phyloP scores from a whole-genome alignment of 2,329 filamentous ascomycete species.

The Hymenoscyphus salicellus region DNA sequence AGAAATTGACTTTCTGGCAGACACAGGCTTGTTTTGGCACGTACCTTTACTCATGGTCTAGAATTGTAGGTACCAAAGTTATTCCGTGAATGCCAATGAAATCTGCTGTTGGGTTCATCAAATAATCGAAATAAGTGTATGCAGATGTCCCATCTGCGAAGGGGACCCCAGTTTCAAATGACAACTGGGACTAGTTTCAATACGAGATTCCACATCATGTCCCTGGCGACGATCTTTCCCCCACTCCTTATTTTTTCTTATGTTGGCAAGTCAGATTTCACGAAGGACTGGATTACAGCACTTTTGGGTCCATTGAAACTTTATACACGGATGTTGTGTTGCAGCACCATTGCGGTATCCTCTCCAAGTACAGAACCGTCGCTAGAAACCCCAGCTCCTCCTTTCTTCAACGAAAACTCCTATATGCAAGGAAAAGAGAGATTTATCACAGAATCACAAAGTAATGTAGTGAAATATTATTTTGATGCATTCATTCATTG shows the following conservation, averaged over 20 bases:
- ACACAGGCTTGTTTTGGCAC: not conserved
- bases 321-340: not conserved
- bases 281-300: not conserved
- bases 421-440: not conserved
- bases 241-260: not conserved
- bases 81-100: not conserved
- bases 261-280: not conserved
- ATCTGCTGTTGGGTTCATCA: not conserved
- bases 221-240: not conserved
- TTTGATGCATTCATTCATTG: slow-evolving; percentile 23
- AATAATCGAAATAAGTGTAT: not conserved
- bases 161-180: slow-evolving; percentile 4
- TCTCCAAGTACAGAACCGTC: not conserved
- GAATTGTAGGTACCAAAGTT: not conserved
- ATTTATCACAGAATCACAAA: slow-evolving; percentile 5
- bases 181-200: not conserved
- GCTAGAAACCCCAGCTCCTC: not conserved
- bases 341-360: not conserved
- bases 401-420: not conserved
- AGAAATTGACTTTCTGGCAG: not conserved
- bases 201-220: not conserved
- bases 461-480: not conserved
- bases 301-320: not conserved
- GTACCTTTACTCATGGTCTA: slow-evolving; percentile 11
- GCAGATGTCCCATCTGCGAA: not conserved